A percentile compares a stretch with the other conserved stretches of the same genome.
Conservation (phyloP, 306 rosid genomes). For the Hippophae gyantsensis region DNA sequence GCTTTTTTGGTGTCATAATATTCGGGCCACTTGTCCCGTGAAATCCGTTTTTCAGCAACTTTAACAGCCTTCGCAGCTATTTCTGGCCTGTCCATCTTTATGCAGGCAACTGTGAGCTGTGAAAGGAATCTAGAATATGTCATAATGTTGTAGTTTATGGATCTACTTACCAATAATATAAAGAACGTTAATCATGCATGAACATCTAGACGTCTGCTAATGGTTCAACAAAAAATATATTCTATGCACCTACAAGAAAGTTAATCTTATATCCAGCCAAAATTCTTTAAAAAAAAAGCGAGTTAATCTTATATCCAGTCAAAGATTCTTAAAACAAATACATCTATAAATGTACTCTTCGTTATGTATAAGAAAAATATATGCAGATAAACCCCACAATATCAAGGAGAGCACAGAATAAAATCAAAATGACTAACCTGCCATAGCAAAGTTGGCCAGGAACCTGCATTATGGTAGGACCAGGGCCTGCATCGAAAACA, state of each 20-base stretch:
- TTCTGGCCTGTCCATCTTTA: slow-evolving; percentile 74
- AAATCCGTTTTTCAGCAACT: slow-evolving; percentile 49
- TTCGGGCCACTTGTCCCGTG: slow-evolving; percentile 80
- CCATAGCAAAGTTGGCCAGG: slow-evolving; percentile 92
- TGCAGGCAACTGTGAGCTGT: slow-evolving; percentile 84
- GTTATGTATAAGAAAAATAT: too few relatives aligned
- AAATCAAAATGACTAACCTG: slow-evolving; percentile 45
- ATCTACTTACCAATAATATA: slow-evolving; percentile 11
- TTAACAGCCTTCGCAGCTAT: slow-evolving; percentile 63
- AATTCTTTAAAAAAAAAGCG: too few relatives aligned
- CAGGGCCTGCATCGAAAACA: slow-evolving; percentile 57
- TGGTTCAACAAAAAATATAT: slow-evolving; percentile 7
- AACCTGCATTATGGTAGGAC: slow-evolving; percentile 86
- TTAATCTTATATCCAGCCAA: too few relatives aligned
- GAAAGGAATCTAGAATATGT: slow-evolving; percentile 9
- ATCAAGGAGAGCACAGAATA: slow-evolving; percentile 1
- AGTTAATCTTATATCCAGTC: too few relatives aligned
- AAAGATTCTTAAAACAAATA: too few relatives aligned
- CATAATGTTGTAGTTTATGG: slow-evolving; percentile 2
- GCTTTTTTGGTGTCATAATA: slow-evolving; percentile 66
- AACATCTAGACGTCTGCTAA: neutral
- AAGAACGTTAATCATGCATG: neutral
- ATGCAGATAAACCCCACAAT: neutral
- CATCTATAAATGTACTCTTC: too few relatives aligned
- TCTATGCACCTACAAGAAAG: neutral